Evolutionary conservation across 1,284 basidiomycete genomes (phyloP).

Genomic region (Schizopora paradoxa): DNA sequence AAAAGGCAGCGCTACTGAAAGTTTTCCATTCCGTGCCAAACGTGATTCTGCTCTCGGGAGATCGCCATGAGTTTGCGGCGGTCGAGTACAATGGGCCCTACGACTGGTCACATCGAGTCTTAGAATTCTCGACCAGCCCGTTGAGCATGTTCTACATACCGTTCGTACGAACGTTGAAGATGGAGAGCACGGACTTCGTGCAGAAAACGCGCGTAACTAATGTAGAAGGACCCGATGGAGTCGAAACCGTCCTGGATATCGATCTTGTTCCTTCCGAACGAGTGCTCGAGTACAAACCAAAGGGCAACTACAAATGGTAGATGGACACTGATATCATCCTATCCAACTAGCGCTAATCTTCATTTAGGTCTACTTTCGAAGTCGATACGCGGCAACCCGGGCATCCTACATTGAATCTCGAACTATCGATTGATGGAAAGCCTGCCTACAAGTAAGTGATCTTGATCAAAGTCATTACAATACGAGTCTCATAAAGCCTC

Average conservation of each 20-base stretch:
- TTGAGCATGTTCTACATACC: slow-evolving; percentile 73
- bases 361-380: slow-evolving; percentile 59
- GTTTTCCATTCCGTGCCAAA: slow-evolving; percentile 68
- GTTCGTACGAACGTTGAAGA: slow-evolving; percentile 44
- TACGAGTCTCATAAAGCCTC: neutral
- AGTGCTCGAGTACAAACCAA: slow-evolving; percentile 58
- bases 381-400: slow-evolving; percentile 61
- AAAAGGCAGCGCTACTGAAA: slow-evolving; percentile 55
- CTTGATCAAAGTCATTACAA: neutral
- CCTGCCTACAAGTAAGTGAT: slow-evolving; percentile 49
- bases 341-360: neutral
- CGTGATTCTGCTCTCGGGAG: slow-evolving; percentile 62
- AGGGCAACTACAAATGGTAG: slow-evolving; percentile 63
- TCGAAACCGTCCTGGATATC: slow-evolving; percentile 22
- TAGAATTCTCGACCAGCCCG: slow-evolving; percentile 61
- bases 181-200: slow-evolving; percentile 39
- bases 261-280: slow-evolving; percentile 48
- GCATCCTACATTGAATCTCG: slow-evolving; percentile 50
- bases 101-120: slow-evolving; percentile 36
- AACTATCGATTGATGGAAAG: slow-evolving; percentile 63
- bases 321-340: slow-evolving; percentile 13
- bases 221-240: slow-evolving; percentile 24
- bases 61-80: slow-evolving; percentile 78
- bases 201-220: slow-evolving; percentile 26
- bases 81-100: slow-evolving; percentile 50